Conservation (phyloP, 208 protist genomes). For the Crithidia mellificae region DNA sequence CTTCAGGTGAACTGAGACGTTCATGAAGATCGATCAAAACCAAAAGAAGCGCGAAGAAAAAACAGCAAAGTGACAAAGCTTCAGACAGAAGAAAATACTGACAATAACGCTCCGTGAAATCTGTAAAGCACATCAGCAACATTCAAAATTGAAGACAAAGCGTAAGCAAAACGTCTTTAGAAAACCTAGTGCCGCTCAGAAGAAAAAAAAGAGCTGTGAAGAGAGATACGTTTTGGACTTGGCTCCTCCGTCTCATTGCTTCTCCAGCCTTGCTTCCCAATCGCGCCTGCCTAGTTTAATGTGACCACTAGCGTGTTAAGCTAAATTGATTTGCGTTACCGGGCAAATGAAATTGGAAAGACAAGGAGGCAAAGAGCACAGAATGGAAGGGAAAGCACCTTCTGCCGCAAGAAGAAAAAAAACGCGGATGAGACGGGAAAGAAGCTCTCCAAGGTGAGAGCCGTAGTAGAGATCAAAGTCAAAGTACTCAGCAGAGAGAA, state of each 20-base stretch:
- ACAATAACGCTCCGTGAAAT: no score
- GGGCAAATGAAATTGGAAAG: constrained; percentile 9
- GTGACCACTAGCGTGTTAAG: no score
- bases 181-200: no score
- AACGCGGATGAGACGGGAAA: constrained; percentile 16
- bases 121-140: no score
- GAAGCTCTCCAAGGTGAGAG: not conserved
- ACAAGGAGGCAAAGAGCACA: not conserved
- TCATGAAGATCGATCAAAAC: no score
- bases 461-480: not conserved
- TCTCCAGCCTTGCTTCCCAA: not conserved
- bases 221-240: not conserved
- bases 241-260: constrained; percentile 5
- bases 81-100: no score
- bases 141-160: no score
- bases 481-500: not conserved
- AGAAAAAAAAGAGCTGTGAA: constrained; percentile 3
- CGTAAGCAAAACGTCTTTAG: no score
- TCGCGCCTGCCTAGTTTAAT: no score
- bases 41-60: no score
- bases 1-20: no score
- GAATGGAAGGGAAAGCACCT: constrained; percentile 2
- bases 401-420: constrained; percentile 6
- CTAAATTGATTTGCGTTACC: not conserved
- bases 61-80: no score